Conservation (phyloP, 2,329 filamentous ascomycete genomes). For the Colletotrichum lini region DNA sequence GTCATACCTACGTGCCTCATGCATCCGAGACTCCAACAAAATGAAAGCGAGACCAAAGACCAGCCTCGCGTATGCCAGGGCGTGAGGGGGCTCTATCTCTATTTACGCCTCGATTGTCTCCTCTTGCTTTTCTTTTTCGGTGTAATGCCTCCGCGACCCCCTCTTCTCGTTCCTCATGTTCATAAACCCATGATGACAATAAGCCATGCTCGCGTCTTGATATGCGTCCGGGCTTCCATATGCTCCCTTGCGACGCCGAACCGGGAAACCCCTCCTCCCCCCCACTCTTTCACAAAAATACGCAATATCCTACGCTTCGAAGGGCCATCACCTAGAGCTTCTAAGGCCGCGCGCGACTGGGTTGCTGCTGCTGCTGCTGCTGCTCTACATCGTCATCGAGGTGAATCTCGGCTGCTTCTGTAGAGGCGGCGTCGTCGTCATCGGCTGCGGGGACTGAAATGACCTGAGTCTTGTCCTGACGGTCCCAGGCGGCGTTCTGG, state of each 20-base stretch:
- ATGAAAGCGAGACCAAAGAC: slow-evolving; percentile 19
- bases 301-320: slow-evolving; percentile 3
- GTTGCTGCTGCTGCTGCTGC: slow-evolving; percentile 47
- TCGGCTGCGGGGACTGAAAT: slow-evolving; percentile 57
- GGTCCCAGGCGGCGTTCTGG: slow-evolving; percentile 53
- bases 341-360: slow-evolving; percentile 18
- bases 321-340: neutral
- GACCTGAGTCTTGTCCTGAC: slow-evolving; percentile 51
- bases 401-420: slow-evolving; percentile 66
- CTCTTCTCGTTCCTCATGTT: neutral
- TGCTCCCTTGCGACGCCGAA: neutral
- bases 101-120: slow-evolving; percentile 40
- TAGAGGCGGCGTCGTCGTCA: slow-evolving; percentile 57
- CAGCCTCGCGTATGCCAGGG: slow-evolving; percentile 39
- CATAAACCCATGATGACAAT: slow-evolving; percentile 12
- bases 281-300: neutral
- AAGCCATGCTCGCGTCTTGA: neutral
- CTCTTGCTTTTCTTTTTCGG: slow-evolving; percentile 33
- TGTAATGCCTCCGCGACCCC: slow-evolving; percentile 23
- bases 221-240: neutral
- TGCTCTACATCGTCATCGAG: slow-evolving; percentile 55
- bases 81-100: slow-evolving; percentile 41
- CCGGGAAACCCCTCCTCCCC: neutral
- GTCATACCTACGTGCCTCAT: slow-evolving; percentile 35
- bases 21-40: slow-evolving; percentile 35